Conservation (phyloP, 768 basidiomycete genomes). For the Scleroderma citrinum region DNA sequence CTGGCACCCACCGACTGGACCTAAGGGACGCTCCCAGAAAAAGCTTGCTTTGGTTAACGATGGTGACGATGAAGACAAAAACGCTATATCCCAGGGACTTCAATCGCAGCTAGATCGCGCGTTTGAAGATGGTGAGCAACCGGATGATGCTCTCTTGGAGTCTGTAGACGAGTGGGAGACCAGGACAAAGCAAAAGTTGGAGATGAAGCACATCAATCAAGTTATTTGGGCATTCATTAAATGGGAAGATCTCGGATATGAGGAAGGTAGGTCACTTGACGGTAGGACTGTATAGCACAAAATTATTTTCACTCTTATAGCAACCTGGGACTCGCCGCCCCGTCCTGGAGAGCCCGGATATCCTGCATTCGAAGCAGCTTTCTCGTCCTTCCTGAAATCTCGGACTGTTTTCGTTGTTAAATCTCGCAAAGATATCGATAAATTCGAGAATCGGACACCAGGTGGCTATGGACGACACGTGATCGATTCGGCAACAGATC, state of each 20-base stretch:
- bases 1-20: slow-evolving; percentile 40
- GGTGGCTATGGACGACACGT: slow-evolving; percentile 47
- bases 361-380: slow-evolving; percentile 60
- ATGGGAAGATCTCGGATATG: slow-evolving; percentile 91
- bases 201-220: slow-evolving; percentile 44
- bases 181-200: slow-evolving; percentile 38
- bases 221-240: slow-evolving; percentile 86
- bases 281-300: background rate
- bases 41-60: slow-evolving; percentile 13
- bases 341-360: slow-evolving; percentile 50
- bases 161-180: slow-evolving; percentile 51
- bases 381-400: slow-evolving; percentile 59
- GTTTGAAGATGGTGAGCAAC: slow-evolving; percentile 59
- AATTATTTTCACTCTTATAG: slow-evolving; percentile 32
- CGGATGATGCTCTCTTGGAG: slow-evolving; percentile 46
- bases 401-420: slow-evolving; percentile 54
- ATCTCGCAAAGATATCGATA: slow-evolving; percentile 32
- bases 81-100: slow-evolving; percentile 15
- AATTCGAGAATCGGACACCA: slow-evolving; percentile 48
- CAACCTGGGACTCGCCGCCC: slow-evolving; percentile 92
- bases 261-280: slow-evolving; percentile 57
- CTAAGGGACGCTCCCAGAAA: slow-evolving; percentile 10
- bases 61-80: slow-evolving; percentile 27
- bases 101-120: slow-evolving; percentile 30
- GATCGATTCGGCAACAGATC: slow-evolving; percentile 39